These are phyloP conservation scores for Leptomonas pyrrhocoris DNA, from an alignment of 208 protist species.

Conservation along the genomic window DNA sequence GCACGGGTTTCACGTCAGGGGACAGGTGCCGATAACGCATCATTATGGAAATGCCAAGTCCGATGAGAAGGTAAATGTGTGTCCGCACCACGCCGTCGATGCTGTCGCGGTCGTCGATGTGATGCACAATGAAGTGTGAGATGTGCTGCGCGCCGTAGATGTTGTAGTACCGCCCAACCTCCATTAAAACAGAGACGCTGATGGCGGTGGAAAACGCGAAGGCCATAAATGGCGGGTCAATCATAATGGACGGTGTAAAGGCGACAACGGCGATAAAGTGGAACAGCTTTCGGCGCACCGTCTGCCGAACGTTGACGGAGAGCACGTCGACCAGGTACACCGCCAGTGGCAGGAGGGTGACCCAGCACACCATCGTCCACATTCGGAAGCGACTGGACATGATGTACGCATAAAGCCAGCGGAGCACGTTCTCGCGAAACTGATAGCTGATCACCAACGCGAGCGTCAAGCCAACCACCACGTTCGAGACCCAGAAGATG, in stretches of 20 bases:
- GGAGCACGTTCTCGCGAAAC: conserved; percentile 54
- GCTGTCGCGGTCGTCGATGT: conserved; percentile 82
- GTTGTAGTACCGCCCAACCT: conserved; percentile 68
- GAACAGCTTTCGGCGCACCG: conserved; percentile 86
- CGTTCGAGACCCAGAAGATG: conserved; percentile 57
- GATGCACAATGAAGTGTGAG: conserved; percentile 53
- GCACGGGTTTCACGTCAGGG: conserved; percentile 23
- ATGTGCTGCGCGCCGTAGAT: conserved; percentile 64
- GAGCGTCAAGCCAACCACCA: conserved; percentile 37
- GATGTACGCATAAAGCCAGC: conserved; percentile 80
- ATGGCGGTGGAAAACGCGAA: conserved; percentile 75
- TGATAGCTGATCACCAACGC: conserved; percentile 56
- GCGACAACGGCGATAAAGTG: conserved; percentile 83
- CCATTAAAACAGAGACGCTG: conserved; percentile 54
- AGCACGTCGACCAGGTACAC: conserved; percentile 57
- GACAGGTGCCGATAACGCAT: conserved; percentile 68
- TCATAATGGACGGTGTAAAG: conserved; percentile 80
- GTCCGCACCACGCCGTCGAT: conserved; percentile 75
- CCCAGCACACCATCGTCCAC: conserved; percentile 64
- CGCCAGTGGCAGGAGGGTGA: conserved; percentile 49
- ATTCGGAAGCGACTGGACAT: conserved; percentile 58
- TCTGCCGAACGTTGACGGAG: conserved; percentile 46
- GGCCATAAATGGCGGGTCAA: conserved; percentile 83
- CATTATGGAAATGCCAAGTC: conserved; percentile 71
- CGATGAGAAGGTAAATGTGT: conserved; percentile 89